phyloP scores from a whole-genome alignment of 1,284 basidiomycete species.

The Austroboletus novae-zelandiae region DNA sequence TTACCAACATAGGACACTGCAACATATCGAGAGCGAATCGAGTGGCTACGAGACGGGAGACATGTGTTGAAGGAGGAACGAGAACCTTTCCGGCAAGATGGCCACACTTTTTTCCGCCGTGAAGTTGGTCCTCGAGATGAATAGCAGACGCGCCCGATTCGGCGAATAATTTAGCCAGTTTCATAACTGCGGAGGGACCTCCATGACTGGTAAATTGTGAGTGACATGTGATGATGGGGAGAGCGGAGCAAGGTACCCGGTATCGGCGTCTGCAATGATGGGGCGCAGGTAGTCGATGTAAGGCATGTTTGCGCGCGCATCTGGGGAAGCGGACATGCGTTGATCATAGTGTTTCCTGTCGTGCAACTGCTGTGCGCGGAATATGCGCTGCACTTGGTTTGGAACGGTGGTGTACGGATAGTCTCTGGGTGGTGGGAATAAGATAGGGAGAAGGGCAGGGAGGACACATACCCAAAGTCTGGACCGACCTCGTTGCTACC shows the following conservation, averaged over 20 bases:
- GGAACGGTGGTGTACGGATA: constrained; percentile 95
- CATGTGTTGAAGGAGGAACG: constrained; percentile 84
- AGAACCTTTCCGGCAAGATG: constrained; percentile 94
- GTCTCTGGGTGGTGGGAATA: constrained; percentile 48
- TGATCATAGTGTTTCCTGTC: constrained; percentile 88
- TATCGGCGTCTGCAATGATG: constrained; percentile 94
- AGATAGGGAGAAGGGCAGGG: not conserved
- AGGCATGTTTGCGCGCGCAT: constrained; percentile 65
- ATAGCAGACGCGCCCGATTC: constrained; percentile 90
- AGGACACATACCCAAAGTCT: constrained; percentile 79
- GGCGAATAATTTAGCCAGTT: constrained; percentile 89
- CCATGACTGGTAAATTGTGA: constrained; percentile 61
- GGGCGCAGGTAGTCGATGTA: constrained; percentile 89
- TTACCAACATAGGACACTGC: constrained; percentile 83
- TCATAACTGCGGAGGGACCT: constrained; percentile 95
- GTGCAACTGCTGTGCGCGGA: constrained; percentile 83
- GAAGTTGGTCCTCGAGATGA: constrained; percentile 90
- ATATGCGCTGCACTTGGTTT: constrained; percentile 85
- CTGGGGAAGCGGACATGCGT: constrained; percentile 64
- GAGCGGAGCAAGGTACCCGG: constrained; percentile 56
- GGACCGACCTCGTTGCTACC: constrained; percentile 96
- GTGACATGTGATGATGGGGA: not conserved
- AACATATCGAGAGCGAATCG: constrained; percentile 89
- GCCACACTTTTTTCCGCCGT: constrained; percentile 92
- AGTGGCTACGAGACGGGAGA: constrained; percentile 78